Evolutionary conservation across 1,284 basidiomycete species (phyloP).

Genomic region (Fomitopsis palustris): DNA sequence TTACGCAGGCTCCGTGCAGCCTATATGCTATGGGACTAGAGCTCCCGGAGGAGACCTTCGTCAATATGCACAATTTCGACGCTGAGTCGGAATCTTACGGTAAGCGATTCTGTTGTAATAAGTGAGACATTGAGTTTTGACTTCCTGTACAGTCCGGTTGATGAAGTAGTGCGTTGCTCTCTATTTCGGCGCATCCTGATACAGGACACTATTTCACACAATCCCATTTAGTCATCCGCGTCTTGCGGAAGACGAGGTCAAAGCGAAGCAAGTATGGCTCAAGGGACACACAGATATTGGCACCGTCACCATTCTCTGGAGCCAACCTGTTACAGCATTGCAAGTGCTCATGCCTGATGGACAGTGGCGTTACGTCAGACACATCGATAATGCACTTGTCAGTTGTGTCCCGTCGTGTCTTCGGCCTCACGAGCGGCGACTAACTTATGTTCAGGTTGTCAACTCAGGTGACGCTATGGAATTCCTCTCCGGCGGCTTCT

Average conservation of each 20-base stretch:
- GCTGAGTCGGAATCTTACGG: conserved; percentile 23
- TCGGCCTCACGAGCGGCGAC: no score
- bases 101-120: conserved; percentile 12
- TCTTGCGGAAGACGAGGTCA: conserved; percentile 42
- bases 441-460: conserved; percentile 32
- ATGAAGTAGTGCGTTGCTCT: conserved; percentile 32
- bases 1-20: conserved; percentile 10
- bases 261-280: conserved; percentile 53
- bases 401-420: not conserved
- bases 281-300: conserved; percentile 56
- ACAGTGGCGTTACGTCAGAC: conserved; percentile 55
- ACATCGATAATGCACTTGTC: conserved; percentile 58
- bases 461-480: conserved; percentile 58
- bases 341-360: conserved; percentile 52
- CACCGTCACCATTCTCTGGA: conserved; percentile 52
- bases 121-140: not conserved
- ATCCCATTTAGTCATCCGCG: conserved; percentile 26
- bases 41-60: conserved; percentile 31
- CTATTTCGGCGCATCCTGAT: not conserved
- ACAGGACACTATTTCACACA: no score
- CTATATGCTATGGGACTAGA: conserved; percentile 26
- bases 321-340: conserved; percentile 54
- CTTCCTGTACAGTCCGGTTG: conserved; percentile 21
- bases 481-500: conserved; percentile 51
- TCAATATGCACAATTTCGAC: conserved; percentile 34